A percentile compares a stretch with the other conserved stretches of the same genome.
Evolutionary conservation across 768 basidiomycete genomes (phyloP).

Genomic region (Lactarius quietus): DNA sequence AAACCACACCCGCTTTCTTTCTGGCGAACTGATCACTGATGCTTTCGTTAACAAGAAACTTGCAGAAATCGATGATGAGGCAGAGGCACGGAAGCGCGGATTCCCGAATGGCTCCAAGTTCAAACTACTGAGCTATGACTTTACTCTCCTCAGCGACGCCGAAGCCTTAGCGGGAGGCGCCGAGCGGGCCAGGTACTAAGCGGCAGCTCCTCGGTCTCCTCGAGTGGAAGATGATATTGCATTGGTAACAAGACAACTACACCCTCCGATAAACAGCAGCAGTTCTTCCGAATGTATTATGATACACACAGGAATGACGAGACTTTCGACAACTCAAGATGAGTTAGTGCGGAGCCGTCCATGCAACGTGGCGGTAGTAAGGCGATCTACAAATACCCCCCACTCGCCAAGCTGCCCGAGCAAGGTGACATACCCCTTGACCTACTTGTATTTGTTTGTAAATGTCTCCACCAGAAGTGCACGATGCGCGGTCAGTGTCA

Average conservation of each 20-base stretch:
- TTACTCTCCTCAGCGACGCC: conserved; percentile 43
- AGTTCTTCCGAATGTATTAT: conserved; percentile 13
- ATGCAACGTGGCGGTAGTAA: neutral
- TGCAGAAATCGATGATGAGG: conserved; percentile 51
- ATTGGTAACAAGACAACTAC: neutral
- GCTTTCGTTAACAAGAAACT: conserved; percentile 40
- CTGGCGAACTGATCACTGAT: conserved; percentile 1
- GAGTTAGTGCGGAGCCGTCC: no score
- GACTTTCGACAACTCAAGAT: neutral
- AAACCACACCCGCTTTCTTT: conserved; percentile 29
- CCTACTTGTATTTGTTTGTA: no score
- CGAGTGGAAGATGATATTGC: neutral
- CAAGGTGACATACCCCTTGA: no score
- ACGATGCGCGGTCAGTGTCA: conserved; percentile 26
- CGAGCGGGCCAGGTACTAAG: conserved; percentile 11
- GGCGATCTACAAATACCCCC: no score
- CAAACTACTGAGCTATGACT: conserved; percentile 46
- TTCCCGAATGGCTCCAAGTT: conserved; percentile 46
- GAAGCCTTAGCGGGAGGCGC: conserved; percentile 37
- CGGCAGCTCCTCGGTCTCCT: neutral
- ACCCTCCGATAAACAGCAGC: neutral
- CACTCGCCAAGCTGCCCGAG: no score
- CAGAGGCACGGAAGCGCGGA: conserved; percentile 53
- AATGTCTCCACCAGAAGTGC: conserved; percentile 14
- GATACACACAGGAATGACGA: neutral